Evolutionary conservation across 2,329 filamentous ascomycete species (phyloP), one percentile per base, ranked within the genome.

Genomic region (Pseudocercospora cruenta): DNA sequence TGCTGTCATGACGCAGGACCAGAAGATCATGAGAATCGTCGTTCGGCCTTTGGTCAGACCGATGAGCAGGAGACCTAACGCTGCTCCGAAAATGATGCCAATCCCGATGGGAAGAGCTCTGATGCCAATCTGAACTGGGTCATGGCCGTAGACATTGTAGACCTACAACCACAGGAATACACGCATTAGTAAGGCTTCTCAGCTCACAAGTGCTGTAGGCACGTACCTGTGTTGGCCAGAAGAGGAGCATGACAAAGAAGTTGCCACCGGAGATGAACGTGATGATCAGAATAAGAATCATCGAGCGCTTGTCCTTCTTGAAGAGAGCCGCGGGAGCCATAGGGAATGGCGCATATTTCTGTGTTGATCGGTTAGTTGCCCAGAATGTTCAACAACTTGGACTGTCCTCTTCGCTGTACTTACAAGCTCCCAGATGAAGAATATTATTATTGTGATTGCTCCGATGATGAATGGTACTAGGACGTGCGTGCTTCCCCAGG

Each of bases 1-100:
- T 22, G 86, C 87, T 0, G 89, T 91, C 88, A 91, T 91, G 22
- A 90, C 71, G n/a, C 85, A 75, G 3, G 85, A 88, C 64, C 85
- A 85, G 28, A 82, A 76, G 57, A 90, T 84, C 78, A 91, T 82
- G 57, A 91, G 79, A 67, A 83, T 82, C 65, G 85, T 85, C 71
- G 87, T 89, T 65, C 84, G 83, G 14, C 88, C 88, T 53, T 82
- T 82, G 69, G 87, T 83, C 10, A 84, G 75, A 24, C 85, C 85
- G n/a, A 91, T 80, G 2, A 90, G 79, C 67, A 82, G 81, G 1
- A 91, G 81, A 1, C 85, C 83, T 67, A 89, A 80, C 61, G 84
- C 83, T 28, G 88, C 88, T 12, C 89, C 89, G 33, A 77, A 78
- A 33, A 91, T 81, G 71, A 91, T 88, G 24, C 84, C 83, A 66